A percentile compares a stretch with the other conserved stretches of the same genome.
phyloP scores from a whole-genome alignment of 768 basidiomycete species.

The Russula olivacea region DNA sequence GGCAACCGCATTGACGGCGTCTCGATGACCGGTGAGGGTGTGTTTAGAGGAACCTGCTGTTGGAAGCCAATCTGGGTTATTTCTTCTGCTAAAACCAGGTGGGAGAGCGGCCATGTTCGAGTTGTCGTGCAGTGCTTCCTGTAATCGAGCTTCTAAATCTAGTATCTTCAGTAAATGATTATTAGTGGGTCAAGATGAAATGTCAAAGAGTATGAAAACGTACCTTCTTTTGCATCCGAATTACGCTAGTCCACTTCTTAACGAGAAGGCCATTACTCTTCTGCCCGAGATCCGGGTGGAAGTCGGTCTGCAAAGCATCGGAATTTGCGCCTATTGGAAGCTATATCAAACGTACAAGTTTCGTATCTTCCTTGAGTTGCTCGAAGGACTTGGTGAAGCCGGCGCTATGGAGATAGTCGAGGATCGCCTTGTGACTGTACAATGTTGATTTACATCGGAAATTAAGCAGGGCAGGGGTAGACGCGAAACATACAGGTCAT shows the following conservation, averaged over 20 bases:
- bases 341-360: slow-evolving; percentile 11
- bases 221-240: slow-evolving; percentile 27
- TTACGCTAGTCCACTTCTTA: slow-evolving; percentile 28
- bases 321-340: not conserved
- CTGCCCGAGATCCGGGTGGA: slow-evolving; percentile 29
- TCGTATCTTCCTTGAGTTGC: slow-evolving; percentile 32
- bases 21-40: slow-evolving; percentile 43
- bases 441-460: slow-evolving; percentile 3
- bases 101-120: slow-evolving; percentile 32
- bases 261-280: slow-evolving; percentile 26
- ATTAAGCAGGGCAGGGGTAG: not conserved
- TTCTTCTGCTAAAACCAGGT: slow-evolving; percentile 32
- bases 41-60: slow-evolving; percentile 37
- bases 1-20: slow-evolving; percentile 43
- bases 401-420: slow-evolving; percentile 33
- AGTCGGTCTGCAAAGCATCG: slow-evolving; percentile 27
- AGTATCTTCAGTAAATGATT: slow-evolving; percentile 41
- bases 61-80: slow-evolving; percentile 48
- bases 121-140: slow-evolving; percentile 46
- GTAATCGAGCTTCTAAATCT: slow-evolving; percentile 52
- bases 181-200: not conserved
- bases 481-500: slow-evolving; percentile 18
- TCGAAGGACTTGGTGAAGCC: slow-evolving; percentile 34
- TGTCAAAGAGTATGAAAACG: not conserved
- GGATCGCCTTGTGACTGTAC: slow-evolving; percentile 35